phyloP scores from a whole-genome alignment of 2,329 filamentous ascomycete species.

The Neonectria sp. region DNA sequence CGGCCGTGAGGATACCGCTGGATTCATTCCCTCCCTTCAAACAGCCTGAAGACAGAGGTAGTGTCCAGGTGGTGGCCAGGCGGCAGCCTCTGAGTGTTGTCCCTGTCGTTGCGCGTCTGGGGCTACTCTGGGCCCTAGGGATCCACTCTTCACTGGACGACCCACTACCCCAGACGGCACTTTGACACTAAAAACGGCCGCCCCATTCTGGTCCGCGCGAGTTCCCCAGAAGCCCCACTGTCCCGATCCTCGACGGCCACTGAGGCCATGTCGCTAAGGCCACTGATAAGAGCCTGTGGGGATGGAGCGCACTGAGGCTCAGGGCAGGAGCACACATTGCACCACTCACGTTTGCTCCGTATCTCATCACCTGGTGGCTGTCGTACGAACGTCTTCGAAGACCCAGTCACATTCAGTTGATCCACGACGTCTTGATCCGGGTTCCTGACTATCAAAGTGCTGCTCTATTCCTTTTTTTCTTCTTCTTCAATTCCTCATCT shows the following conservation, averaged over 20 bases:
- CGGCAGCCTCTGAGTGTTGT: neutral
- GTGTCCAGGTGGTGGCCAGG: neutral
- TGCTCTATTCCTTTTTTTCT: neutral
- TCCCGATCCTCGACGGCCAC: neutral
- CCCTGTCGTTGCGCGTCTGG: conserved; percentile 4
- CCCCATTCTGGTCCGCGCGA: conserved; percentile 5
- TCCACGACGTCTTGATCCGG: neutral
- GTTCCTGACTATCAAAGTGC: neutral
- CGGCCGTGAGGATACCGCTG: neutral
- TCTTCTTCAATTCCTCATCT: neutral
- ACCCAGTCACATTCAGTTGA: neutral
- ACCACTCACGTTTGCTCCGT: neutral
- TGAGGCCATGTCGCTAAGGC: neutral
- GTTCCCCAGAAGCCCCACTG: conserved; percentile 3
- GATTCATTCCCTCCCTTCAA: neutral
- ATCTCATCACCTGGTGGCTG: neutral
- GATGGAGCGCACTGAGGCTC: conserved; percentile 4
- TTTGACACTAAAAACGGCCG: conserved; percentile 11
- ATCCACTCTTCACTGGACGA: conserved; percentile 12
- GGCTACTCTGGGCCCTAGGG: neutral
- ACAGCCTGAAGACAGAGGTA: neutral
- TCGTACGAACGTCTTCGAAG: neutral
- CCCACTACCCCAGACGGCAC: conserved; percentile 16
- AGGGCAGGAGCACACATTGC: neutral
- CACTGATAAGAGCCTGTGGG: conserved; percentile 4